Conservation (phyloP, 106 monocot species). For the Phalaenopsis equestris region DNA sequence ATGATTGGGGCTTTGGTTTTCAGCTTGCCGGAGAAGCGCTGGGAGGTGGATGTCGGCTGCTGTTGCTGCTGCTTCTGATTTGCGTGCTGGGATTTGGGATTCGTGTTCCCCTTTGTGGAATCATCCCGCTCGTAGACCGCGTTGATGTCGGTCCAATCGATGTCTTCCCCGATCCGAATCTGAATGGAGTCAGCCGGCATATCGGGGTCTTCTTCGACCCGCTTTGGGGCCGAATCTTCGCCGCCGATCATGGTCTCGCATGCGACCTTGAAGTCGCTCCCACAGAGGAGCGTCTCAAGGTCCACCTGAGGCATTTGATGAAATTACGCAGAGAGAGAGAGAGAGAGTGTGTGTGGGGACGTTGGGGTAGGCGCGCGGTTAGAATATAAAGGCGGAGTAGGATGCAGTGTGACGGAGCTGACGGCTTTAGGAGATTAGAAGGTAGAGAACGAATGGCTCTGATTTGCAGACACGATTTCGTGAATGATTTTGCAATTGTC, state of each 20-base stretch:
- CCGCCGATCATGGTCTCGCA: slow-evolving; percentile 12
- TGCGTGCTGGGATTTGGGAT: slow-evolving; percentile 46
- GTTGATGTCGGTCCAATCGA: slow-evolving; percentile 19
- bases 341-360: too few species aligned
- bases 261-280: slow-evolving; percentile 13
- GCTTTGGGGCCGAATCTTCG: neutral
- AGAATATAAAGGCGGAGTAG: too few species aligned
- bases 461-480: too few species aligned
- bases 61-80: slow-evolving; percentile 1
- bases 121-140: slow-evolving; percentile 58
- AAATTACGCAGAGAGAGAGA: neutral
- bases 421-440: too few species aligned
- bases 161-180: slow-evolving; percentile 16
- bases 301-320: slow-evolving; percentile 19
- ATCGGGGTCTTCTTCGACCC: slow-evolving; percentile 14
- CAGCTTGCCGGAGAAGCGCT: slow-evolving; percentile 56
- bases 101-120: slow-evolving; percentile 61
- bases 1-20: slow-evolving; percentile 62
- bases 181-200: slow-evolving; percentile 30
- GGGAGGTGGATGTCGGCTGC: slow-evolving; percentile 26
- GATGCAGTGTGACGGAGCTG: too few species aligned
- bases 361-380: too few species aligned
- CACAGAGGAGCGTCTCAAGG: slow-evolving; percentile 15
- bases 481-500: too few species aligned
- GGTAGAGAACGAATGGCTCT: too few species aligned